Conservation (phyloP, 2,329 filamentous ascomycete species). For the Cladosporium sp. region DNA sequence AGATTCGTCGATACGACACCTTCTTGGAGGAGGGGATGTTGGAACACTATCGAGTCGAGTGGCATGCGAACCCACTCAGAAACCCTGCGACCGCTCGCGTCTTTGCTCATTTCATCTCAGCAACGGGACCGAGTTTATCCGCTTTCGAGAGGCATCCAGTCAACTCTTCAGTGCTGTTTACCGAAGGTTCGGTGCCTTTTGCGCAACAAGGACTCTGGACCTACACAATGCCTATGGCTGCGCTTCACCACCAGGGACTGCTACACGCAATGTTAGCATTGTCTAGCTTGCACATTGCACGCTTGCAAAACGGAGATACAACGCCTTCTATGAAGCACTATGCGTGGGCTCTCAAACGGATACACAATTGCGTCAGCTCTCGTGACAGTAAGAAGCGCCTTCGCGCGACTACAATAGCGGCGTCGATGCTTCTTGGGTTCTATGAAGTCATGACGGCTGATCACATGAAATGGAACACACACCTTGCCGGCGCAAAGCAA, state of each 20-base stretch:
- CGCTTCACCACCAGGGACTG: conserved; percentile 78
- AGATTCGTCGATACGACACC: conserved; percentile 40
- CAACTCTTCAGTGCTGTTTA: conserved; percentile 65
- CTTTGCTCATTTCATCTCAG: conserved; percentile 88
- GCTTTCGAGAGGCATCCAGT: conserved; percentile 79
- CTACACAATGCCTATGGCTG: conserved; percentile 76
- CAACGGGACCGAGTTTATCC: conserved; percentile 80
- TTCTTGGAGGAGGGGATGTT: conserved; percentile 46
- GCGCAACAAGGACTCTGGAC: conserved; percentile 61
- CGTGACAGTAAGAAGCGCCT: conserved; percentile 60
- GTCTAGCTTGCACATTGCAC: conserved; percentile 81
- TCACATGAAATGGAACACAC: conserved; percentile 92
- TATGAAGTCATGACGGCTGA: conserved; percentile 95
- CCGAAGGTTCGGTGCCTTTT: conserved; percentile 56
- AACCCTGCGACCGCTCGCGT: conserved; percentile 76
- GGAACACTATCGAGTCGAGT: conserved; percentile 43
- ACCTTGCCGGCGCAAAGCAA: conserved; percentile 78
- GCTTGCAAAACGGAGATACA: conserved; percentile 67
- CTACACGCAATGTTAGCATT: conserved; percentile 88
- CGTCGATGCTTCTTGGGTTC: conserved; percentile 78
- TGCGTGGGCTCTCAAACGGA: conserved; percentile 72
- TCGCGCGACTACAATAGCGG: conserved; percentile 78
- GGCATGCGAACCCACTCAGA: conserved; percentile 61
- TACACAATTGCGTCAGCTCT: conserved; percentile 67
- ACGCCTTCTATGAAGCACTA: conserved; percentile 90